phyloP scores from a whole-genome alignment of 169 alveolate species.

The Plasmodium sp. region DNA sequence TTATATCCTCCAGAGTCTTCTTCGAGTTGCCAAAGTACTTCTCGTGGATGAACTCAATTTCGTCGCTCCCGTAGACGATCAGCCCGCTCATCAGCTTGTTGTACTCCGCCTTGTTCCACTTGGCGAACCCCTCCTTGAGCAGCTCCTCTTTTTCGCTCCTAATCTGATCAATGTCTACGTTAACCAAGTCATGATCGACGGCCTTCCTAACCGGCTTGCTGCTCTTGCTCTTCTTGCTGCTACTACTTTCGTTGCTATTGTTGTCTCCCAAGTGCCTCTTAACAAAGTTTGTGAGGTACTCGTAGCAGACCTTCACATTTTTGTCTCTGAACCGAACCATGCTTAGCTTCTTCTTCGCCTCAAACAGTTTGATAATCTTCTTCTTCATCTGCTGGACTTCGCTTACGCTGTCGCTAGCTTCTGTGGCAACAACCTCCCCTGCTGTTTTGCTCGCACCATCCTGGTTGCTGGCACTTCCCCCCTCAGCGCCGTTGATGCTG shows the following conservation, averaged over 20 bases:
- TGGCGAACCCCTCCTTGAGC: slow-evolving; percentile 36
- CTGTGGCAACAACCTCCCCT: background rate
- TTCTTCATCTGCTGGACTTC: background rate
- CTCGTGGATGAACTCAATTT: slow-evolving; percentile 38
- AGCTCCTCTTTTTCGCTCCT: slow-evolving; percentile 33
- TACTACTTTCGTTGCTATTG: background rate
- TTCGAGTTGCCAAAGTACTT: slow-evolving; percentile 48
- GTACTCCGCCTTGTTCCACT: slow-evolving; percentile 64
- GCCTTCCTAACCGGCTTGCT: background rate
- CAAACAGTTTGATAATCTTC: slow-evolving; percentile 18
- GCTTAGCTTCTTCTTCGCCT: slow-evolving; percentile 15
- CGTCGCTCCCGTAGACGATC: slow-evolving; percentile 33
- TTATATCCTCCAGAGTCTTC: slow-evolving; percentile 50
- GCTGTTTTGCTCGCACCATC: background rate
- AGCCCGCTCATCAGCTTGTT: slow-evolving; percentile 51
- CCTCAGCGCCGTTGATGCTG: background rate
- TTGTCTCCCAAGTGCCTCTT: slow-evolving; percentile 5
- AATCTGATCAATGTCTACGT: slow-evolving; percentile 33
- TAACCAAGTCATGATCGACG: slow-evolving; percentile 8
- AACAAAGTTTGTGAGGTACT: slow-evolving; percentile 9
- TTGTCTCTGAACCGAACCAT: slow-evolving; percentile 35
- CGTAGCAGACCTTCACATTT: slow-evolving; percentile 32
- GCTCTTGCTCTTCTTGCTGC: slow-evolving; percentile 3
- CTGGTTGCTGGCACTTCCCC: background rate
- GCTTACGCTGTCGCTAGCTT: background rate